phyloP scores from a whole-genome alignment of 2,329 filamentous ascomycete species.

The Pyrenophora tritici-repentis region DNA sequence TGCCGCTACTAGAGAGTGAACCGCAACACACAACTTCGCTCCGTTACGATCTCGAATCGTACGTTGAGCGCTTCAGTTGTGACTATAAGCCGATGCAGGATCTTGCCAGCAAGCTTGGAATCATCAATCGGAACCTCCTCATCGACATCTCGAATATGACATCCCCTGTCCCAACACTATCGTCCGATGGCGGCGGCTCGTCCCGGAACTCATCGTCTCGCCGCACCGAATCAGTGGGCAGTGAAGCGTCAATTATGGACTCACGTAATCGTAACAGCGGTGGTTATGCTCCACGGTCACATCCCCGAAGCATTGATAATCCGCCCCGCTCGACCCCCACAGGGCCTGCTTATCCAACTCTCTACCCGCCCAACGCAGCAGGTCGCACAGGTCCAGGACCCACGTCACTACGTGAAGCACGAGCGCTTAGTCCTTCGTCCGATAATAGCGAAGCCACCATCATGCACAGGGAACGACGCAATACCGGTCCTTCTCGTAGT shows the following conservation, averaged over 20 bases:
- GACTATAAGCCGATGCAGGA: slow-evolving; percentile 76
- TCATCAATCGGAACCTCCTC: slow-evolving; percentile 74
- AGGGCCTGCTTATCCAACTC: slow-evolving; percentile 29
- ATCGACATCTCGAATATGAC: slow-evolving; percentile 64
- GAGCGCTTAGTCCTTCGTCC: slow-evolving; percentile 32
- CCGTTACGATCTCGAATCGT: slow-evolving; percentile 70
- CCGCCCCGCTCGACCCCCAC: slow-evolving; percentile 37
- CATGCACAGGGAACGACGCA: slow-evolving; percentile 29
- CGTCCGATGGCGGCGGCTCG: slow-evolving; percentile 47
- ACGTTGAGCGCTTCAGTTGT: slow-evolving; percentile 75
- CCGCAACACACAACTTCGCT: slow-evolving; percentile 52
- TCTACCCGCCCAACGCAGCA: slow-evolving; percentile 24
- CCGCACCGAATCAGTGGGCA: slow-evolving; percentile 50
- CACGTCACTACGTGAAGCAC: slow-evolving; percentile 29
- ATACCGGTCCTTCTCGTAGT: slow-evolving; percentile 25
- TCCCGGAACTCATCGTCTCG: slow-evolving; percentile 52
- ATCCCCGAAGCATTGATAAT: slow-evolving; percentile 34
- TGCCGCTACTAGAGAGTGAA: slow-evolving; percentile 67
- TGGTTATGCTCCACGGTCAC: slow-evolving; percentile 56
- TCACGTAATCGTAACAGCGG: slow-evolving; percentile 64
- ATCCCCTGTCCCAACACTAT: slow-evolving; percentile 56
- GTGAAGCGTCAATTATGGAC: slow-evolving; percentile 42
- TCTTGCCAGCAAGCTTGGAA: slow-evolving; percentile 71
- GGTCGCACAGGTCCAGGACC: slow-evolving; percentile 24
- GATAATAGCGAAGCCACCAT: slow-evolving; percentile 38